These are phyloP conservation scores for Leccinellum albellum DNA, from an alignment of 768 basidiomycete genomes.

Conservation along the genomic window DNA sequence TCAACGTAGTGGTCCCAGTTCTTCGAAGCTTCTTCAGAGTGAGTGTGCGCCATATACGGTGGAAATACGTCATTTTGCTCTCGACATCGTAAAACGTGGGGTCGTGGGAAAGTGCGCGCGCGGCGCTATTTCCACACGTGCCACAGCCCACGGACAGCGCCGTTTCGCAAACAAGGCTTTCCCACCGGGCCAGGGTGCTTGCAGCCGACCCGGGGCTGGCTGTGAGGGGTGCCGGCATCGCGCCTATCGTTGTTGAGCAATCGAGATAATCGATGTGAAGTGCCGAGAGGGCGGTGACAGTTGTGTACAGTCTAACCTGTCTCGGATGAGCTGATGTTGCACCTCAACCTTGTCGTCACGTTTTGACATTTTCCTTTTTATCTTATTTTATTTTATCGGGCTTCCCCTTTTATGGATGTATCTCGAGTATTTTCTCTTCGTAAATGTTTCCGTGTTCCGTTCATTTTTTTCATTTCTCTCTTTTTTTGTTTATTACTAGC, in stretches of 20 bases:
- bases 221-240: constrained; percentile 21
- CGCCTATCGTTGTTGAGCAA: background rate
- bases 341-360: constrained; percentile 17
- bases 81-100: constrained; percentile 40
- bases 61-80: constrained; percentile 27
- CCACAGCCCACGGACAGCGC: background rate
- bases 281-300: constrained; percentile 11
- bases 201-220: constrained; percentile 3
- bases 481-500: constrained; percentile 11
- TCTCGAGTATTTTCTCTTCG: background rate
- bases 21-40: constrained; percentile 12
- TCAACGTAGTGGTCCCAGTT: background rate
- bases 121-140: constrained; percentile 18
- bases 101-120: constrained; percentile 32
- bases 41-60: constrained; percentile 15
- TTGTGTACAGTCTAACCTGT: constrained; percentile 14
- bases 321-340: constrained; percentile 28
- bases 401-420: constrained; percentile 19
- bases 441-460: constrained; percentile 6
- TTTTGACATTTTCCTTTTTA: constrained; percentile 14
- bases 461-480: constrained; percentile 6
- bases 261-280: constrained; percentile 13
- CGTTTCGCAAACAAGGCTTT: background rate
- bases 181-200: background rate
- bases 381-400: constrained; percentile 6